These are phyloP conservation scores for Leersia perrieri DNA, from an alignment of 176 grass and related monocot species.

Conservation along the genomic window DNA sequence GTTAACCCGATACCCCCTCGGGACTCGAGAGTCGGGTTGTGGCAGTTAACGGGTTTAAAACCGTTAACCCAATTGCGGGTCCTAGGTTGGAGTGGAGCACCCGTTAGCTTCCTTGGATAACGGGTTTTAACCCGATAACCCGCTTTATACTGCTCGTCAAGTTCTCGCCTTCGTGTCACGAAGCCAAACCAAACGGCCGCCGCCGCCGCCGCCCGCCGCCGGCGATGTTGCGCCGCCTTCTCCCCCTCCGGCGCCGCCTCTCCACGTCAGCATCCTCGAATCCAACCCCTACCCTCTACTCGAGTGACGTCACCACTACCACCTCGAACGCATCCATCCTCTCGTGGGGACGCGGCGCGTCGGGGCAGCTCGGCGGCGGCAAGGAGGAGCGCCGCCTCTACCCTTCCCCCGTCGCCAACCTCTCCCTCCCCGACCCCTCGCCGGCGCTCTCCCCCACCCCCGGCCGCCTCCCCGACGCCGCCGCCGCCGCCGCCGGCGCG, in stretches of 20 bases:
- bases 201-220: conserved; percentile 34
- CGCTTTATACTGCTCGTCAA: neutral
- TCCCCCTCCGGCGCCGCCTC: conserved; percentile 34
- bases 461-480: conserved; percentile 33
- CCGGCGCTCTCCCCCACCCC: conserved; percentile 52
- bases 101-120: no score
- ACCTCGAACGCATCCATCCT: conserved; percentile 52
- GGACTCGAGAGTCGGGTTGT: neutral
- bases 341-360: conserved; percentile 87
- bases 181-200: conserved; percentile 7
- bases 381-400: conserved; percentile 89
- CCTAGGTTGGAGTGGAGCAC: no score
- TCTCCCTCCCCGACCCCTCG: conserved; percentile 44
- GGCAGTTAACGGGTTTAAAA: neutral
- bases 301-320: neutral
- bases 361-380: conserved; percentile 83
- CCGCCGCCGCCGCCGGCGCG: neutral
- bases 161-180: neutral
- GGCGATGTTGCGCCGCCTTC: conserved; percentile 45
- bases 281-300: conserved; percentile 30
- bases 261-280: conserved; percentile 29
- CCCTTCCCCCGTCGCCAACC: conserved; percentile 63
- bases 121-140: neutral
- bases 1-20: conserved; percentile 5
- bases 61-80: neutral